Base-by-base conservation (phyloP, 225 moss, liverwort and hornwort genomes). In the Anthoceros angustus region DNA sequence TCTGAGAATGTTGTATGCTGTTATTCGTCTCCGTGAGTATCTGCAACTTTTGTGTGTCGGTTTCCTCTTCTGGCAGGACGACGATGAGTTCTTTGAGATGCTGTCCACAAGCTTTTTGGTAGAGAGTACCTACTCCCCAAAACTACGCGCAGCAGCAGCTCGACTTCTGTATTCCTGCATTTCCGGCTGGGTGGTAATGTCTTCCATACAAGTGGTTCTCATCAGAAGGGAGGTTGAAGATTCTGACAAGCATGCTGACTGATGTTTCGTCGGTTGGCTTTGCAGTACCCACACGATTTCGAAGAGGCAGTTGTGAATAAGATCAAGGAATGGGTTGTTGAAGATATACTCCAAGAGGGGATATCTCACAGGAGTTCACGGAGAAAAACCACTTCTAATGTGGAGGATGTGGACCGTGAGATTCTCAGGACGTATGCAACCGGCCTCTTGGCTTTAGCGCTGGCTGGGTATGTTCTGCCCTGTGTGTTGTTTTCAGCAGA, bases 61-160 rank as follows among this genome's bases (percentile, higher is more conserved):
- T 5, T 65, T 8, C 20, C 11, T n/a, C 70, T 39, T 38, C 10
- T 64, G 43, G 71, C 83, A 98, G 91, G 98, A 89, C 70, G 98
- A 98, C 64, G 98, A 98, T 71, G 91, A 98, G 73, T 98, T 98
- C 73, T 92, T 89, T 82, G 98, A 92, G 77, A 72, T 98, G 65
- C 71, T 98, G 41, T 89, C 98, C 42, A 74, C 80, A 26, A 92
- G 82, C 70, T 77, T 86, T 66, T 71, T 98, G 63, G 82, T 87
- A 43, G 92, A 88, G 21, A 72, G 78, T 69, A 89, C 80, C 61
- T 84, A 87, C 66, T 48, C 77, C 45, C 81, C 81, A 26, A 85
- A 79, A 64, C 75, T 89, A 62, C 92, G 89, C 40, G 89, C 89
- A 65, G 92, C 92, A 61, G 86, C 98, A 41, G 86, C 89, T 45